Conservation (phyloP, 495 filamentous ascomycete genomes). For the Hypoxylon lienhwacheense region DNA sequence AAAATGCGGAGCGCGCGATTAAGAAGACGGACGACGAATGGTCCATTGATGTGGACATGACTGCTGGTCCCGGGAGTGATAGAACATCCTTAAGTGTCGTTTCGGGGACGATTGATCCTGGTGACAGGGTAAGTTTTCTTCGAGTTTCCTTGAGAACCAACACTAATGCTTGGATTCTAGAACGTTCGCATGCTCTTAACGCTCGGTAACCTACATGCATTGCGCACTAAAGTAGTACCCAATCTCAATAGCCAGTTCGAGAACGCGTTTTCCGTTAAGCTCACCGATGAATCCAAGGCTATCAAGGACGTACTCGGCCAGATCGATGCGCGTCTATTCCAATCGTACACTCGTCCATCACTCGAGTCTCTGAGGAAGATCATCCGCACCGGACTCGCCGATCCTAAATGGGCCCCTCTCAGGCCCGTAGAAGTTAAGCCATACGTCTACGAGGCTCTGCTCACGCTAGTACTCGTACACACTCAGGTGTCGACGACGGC, state of each 20-base stretch:
- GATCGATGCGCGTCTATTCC: conserved; percentile 86
- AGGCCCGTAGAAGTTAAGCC: conserved; percentile 76
- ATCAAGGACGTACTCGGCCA: conserved; percentile 86
- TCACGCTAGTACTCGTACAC: conserved; percentile 84
- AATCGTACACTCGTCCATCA: conserved; percentile 80
- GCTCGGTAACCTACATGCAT: conserved; percentile 79
- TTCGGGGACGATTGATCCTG: conserved; percentile 64
- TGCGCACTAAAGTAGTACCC: conserved; percentile 76
- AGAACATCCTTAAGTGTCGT: conserved; percentile 37
- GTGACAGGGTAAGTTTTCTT: conserved; percentile 63
- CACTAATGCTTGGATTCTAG: conserved; percentile 50
- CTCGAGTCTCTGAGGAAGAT: conserved; percentile 62
- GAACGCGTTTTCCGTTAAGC: conserved; percentile 80
- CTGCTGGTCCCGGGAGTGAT: conserved; percentile 22
- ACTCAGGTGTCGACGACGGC: conserved; percentile 86
- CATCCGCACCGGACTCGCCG: conserved; percentile 69
- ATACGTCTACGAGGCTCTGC: conserved; percentile 84
- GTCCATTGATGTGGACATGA: conserved; percentile 53
- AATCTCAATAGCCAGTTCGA: conserved; percentile 86
- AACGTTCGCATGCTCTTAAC: conserved; percentile 92
- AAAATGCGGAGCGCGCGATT: conserved; percentile 79
- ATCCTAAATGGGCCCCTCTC: conserved; percentile 65
- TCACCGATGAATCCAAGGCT: conserved; percentile 87
- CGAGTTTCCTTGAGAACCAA: not conserved
- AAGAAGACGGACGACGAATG: conserved; percentile 61